A percentile compares a stretch with the other conserved stretches of the same genome.
Evolutionary conservation across 2,329 filamentous ascomycete species (phyloP).

Genomic region (Colletotrichum aenigma): DNA sequence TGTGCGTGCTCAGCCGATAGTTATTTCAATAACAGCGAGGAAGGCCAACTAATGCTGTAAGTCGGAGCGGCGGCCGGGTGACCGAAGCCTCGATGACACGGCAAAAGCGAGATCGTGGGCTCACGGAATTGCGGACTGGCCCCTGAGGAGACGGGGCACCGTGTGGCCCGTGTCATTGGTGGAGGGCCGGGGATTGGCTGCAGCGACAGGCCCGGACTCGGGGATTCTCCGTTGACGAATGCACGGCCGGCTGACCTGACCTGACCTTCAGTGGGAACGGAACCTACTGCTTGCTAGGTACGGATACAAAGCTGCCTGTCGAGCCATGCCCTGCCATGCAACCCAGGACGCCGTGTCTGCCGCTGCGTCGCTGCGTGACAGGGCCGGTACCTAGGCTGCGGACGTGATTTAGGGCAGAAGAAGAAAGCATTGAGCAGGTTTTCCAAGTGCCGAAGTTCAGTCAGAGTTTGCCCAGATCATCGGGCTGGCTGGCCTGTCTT

Average conservation of each 20-base stretch:
- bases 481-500: too few species aligned
- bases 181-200: not conserved
- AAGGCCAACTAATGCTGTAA: not conserved
- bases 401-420: too few species aligned
- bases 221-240: not conserved
- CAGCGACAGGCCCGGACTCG: not conserved
- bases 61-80: not conserved
- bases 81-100: conserved; percentile 31
- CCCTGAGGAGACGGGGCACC: not conserved
- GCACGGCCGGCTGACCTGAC: not conserved
- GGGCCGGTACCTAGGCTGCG: too few species aligned
- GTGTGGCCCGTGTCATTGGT: not conserved
- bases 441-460: too few species aligned
- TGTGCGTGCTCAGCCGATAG: not conserved
- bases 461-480: too few species aligned
- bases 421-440: too few species aligned
- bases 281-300: too few species aligned
- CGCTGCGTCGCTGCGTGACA: too few species aligned
- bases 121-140: conserved; percentile 18
- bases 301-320: too few species aligned
- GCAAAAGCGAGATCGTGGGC: conserved; percentile 38
- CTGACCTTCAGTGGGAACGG: too few species aligned
- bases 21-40: not conserved
- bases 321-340: not conserved
- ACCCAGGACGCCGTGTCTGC: too few species aligned